Evolutionary conservation across 768 basidiomycete genomes (phyloP).

Genomic region (Lepiota brunneoincarnata): DNA sequence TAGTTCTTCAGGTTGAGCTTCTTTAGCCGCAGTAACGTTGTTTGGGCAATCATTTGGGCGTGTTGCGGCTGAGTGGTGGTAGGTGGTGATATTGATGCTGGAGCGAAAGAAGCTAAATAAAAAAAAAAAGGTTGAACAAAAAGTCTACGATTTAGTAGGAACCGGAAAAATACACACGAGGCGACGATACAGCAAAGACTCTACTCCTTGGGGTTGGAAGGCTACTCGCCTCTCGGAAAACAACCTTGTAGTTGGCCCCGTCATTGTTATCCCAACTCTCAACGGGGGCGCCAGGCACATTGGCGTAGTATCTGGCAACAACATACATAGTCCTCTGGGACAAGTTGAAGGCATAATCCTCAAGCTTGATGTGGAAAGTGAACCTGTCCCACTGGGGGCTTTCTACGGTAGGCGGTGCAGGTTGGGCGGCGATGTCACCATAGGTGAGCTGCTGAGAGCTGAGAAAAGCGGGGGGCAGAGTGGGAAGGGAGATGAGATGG

Average conservation of each 20-base stretch:
- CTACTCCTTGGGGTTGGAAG: neutral
- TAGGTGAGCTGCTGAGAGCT: neutral
- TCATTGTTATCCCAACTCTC: constrained; percentile 97
- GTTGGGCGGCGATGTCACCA: constrained; percentile 16
- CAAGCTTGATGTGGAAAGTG: constrained; percentile 61
- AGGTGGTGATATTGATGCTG: constrained; percentile 9
- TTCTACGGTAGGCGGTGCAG: neutral
- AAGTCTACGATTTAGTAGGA: constrained; percentile 11
- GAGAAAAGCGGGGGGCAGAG: constrained; percentile 29
- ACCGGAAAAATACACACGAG: constrained; percentile 20
- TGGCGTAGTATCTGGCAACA: constrained; percentile 48
- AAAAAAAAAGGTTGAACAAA: neutral
- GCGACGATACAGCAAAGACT: constrained; percentile 17
- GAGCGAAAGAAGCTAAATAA: constrained; percentile 8
- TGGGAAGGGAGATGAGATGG: constrained; percentile 40
- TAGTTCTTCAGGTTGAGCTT: constrained; percentile 49
- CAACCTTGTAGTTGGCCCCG: constrained; percentile 73
- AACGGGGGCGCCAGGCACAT: constrained; percentile 21
- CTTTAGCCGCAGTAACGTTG: constrained; percentile 29
- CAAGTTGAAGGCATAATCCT: constrained; percentile 61
- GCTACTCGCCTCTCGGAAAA: constrained; percentile 40
- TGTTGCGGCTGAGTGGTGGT: constrained; percentile 14
- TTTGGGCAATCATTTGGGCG: constrained; percentile 29
- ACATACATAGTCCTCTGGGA: constrained; percentile 55
- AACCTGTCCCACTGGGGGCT: constrained; percentile 55